These are phyloP conservation scores for Cicer arietinum DNA, from an alignment of 306 rosid species.

Conservation along the genomic window DNA sequence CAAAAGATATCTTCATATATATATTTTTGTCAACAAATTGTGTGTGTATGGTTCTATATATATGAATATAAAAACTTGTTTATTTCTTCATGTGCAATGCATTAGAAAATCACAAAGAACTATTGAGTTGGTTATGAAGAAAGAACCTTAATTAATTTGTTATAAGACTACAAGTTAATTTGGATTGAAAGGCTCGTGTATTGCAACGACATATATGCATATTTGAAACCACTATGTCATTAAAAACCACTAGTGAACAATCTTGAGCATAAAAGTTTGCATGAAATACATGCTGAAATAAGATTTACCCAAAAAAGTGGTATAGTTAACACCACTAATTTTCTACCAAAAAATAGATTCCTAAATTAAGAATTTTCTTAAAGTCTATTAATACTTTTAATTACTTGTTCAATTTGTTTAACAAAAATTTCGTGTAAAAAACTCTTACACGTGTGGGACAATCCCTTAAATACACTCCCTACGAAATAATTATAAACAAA, in stretches of 20 bases:
- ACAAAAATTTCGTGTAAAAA: not conserved
- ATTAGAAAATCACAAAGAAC: no score
- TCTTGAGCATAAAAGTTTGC: conserved; percentile 29
- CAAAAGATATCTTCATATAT: not conserved
- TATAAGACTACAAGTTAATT: no score
- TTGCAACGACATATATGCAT: not conserved
- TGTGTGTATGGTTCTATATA: not conserved
- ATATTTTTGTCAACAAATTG: not conserved
- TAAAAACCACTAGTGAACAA: conserved; percentile 1
- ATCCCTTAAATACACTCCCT: no score
- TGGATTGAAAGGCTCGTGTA: no score
- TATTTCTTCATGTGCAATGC: not conserved
- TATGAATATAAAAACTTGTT: no score
- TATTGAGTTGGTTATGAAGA: no score
- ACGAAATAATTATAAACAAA: no score
- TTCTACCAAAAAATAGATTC: not conserved
- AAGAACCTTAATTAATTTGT: no score
- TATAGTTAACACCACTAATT: conserved; percentile 27
- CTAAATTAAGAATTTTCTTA: conserved; percentile 13
- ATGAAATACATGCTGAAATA: conserved; percentile 33
- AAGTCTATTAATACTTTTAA: not conserved
- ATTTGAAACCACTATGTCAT: conserved; percentile 11
- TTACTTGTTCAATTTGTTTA: not conserved
- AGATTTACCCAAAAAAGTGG: conserved; percentile 31
- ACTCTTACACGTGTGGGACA: not conserved